A percentile compares a stretch with the other conserved stretches of the same genome.
These are phyloP conservation scores for Fusarium dlaminii DNA, from an alignment of 2,329 filamentous ascomycete genomes.

Conservation along the genomic window DNA sequence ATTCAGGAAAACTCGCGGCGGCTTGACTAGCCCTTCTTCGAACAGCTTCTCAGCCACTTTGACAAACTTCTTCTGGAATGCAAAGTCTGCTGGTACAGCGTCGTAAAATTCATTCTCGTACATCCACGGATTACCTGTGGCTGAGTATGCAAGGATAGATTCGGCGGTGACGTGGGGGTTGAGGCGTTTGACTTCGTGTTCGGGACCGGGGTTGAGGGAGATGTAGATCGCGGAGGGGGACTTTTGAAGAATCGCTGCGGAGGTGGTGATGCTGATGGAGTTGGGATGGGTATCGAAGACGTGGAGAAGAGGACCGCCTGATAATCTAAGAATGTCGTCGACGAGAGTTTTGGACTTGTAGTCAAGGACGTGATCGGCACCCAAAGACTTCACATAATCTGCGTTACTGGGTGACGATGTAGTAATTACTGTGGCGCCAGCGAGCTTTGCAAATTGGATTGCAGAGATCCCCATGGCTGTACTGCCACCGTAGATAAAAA, in stretches of 20 bases:
- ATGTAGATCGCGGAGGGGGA: neutral
- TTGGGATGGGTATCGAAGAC: neutral
- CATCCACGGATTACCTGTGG: neutral
- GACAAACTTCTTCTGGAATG: slow-evolving; percentile 1
- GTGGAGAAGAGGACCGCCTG: slow-evolving; percentile 23
- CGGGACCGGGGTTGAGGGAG: neutral
- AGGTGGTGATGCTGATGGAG: neutral
- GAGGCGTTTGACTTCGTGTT: neutral
- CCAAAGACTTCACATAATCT: slow-evolving; percentile 47
- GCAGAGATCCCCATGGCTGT: slow-evolving; percentile 64
- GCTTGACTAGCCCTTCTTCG: neutral
- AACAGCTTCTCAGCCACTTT: neutral
- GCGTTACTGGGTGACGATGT: slow-evolving; percentile 50
- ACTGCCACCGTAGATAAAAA: slow-evolving; percentile 58
- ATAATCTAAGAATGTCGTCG: slow-evolving; percentile 33
- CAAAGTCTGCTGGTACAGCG: neutral
- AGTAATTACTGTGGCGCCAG: slow-evolving; percentile 48
- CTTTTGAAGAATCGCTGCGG: neutral
- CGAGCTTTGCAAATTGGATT: slow-evolving; percentile 52
- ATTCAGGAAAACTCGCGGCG: neutral
- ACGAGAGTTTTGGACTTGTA: slow-evolving; percentile 46
- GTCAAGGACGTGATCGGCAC: slow-evolving; percentile 57
- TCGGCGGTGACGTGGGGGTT: neutral
- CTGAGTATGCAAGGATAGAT: slow-evolving; percentile 7
- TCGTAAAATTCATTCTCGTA: neutral